A percentile compares a stretch with the other conserved stretches of the same genome.
These are phyloP conservation scores for Trypanosoma scelopori DNA, from an alignment of 208 protist genomes.

Conservation along the genomic window DNA sequence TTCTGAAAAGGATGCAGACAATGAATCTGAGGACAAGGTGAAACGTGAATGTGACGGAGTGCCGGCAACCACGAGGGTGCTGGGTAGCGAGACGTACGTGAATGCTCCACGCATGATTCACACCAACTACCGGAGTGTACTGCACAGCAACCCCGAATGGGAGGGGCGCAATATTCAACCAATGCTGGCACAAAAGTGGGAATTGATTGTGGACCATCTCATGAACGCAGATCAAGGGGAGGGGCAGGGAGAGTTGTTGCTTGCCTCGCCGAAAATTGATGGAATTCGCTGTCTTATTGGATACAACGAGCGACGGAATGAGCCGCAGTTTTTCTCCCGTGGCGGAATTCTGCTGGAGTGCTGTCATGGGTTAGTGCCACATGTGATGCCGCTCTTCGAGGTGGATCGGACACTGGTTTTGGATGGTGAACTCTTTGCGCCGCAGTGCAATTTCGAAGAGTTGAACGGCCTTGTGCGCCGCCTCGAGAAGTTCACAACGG, in stretches of 20 bases:
- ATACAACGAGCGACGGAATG: slow-evolving; percentile 53
- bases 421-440: slow-evolving; percentile 86
- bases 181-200: slow-evolving; percentile 88
- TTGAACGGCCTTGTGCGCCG: slow-evolving; percentile 80
- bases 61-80: slow-evolving; percentile 3
- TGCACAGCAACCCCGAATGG: slow-evolving; percentile 84
- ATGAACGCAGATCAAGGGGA: slow-evolving; percentile 30
- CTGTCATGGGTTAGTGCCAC: slow-evolving; percentile 64
- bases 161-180: slow-evolving; percentile 80
- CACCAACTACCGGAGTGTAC: slow-evolving; percentile 78
- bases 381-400: slow-evolving; percentile 74
- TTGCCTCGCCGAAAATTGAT: slow-evolving; percentile 90
- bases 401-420: slow-evolving; percentile 75
- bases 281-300: slow-evolving; percentile 88
- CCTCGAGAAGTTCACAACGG: slow-evolving; percentile 34
- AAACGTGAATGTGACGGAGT: slow-evolving; percentile 24
- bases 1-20: slow-evolving; percentile 11
- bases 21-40: slow-evolving; percentile 13
- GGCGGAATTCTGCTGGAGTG: slow-evolving; percentile 86
- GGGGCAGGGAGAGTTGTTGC: slow-evolving; percentile 39
- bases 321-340: slow-evolving; percentile 86
- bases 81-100: slow-evolving; percentile 36
- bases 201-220: slow-evolving; percentile 54
- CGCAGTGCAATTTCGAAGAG: slow-evolving; percentile 85
- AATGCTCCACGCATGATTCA: slow-evolving; percentile 85